Base-by-base conservation (phyloP, 306 rosid genomes). In the Sicyos baderoa region DNA sequence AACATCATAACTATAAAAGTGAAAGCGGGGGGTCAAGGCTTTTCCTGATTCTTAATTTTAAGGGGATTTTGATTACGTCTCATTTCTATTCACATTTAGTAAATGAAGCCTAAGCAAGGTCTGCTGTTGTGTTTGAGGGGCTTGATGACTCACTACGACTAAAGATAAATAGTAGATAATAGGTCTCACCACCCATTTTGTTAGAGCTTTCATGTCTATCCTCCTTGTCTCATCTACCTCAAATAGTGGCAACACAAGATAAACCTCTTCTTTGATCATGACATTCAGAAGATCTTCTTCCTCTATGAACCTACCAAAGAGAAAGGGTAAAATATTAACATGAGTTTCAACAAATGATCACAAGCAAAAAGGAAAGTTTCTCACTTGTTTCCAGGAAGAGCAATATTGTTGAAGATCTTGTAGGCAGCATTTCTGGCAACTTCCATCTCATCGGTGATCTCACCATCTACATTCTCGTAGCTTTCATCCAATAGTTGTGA, bases 391-490 rank as follows among this genome's bases (percentile, higher is more conserved):
- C 80, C 85, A 18, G 76, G 84, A 59, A 57, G 76, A 58, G 90
- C 91, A n/a, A 93, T 86, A 67, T 90, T 93, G 67, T 71, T 72
- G 84, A 93, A 88, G 72, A 93, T 84, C 72, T 77, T 53, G 77
- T 77, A 81, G 73, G 96, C 97, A 2, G 96, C 95, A 35, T 85
- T 85, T 66, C 77, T 84, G 64, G 99, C 66, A 59, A 29, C 99
- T 78, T 93, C 95, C 97, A 88, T 88, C 91, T 88, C 99, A 79
- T 79, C 88, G 35, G 96, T 79, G 73, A 93, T 90, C 77, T 93
- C 94, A 75, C 81, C 78, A 70, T 86, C 97, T 14, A 75, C 75
- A 37, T 72, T 80, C 64, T 79, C 79, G 71, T 86, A 74, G 70
- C 79, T 85, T 81, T 82, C 86, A 27, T 92, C 95, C 15, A 89